Percentiles rank a stretch among this genome's conserved stretches.
phyloP scores from a whole-genome alignment of 768 basidiomycete species.

The Amanita inopinata region DNA sequence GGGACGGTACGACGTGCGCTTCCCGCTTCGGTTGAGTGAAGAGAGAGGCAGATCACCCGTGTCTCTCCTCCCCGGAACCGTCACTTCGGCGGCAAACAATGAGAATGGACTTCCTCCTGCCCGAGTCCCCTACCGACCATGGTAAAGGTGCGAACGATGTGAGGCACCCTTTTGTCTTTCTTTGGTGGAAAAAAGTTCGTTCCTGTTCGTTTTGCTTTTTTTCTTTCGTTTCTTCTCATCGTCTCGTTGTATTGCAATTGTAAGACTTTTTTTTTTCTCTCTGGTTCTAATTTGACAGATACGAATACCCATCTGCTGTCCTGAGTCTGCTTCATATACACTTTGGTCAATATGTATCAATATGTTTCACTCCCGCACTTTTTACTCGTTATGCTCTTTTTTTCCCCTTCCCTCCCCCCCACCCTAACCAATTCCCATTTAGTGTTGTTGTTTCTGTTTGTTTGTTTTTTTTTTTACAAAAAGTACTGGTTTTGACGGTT shows the following conservation, averaged over 20 bases:
- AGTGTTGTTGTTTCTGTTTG: no score
- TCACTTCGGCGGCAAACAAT: not conserved
- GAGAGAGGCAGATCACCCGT: not conserved
- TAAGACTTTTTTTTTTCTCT: no score
- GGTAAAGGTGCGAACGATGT: not conserved
- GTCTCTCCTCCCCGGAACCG: not conserved
- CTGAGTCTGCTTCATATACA: not conserved
- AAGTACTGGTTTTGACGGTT: no score
- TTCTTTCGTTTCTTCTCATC: not conserved
- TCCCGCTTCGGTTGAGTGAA: not conserved
- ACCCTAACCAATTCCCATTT: no score
- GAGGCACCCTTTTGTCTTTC: not conserved
- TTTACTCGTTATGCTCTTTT: no score
- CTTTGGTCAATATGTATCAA: not conserved
- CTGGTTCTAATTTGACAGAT: not conserved
- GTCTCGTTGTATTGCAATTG: not conserved
- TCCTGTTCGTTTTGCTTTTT: not conserved
- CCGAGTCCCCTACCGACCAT: constrained; percentile 6
- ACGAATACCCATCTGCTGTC: not conserved
- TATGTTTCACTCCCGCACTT: not conserved
- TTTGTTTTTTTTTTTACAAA: no score
- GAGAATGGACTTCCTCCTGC: not conserved
- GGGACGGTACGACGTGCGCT: not conserved
- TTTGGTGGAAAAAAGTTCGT: no score
- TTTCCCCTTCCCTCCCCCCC: no score